These are phyloP conservation scores for Ceratocystis cacaofunesta DNA, from an alignment of 2,329 filamentous ascomycete genomes.

Conservation along the genomic window DNA sequence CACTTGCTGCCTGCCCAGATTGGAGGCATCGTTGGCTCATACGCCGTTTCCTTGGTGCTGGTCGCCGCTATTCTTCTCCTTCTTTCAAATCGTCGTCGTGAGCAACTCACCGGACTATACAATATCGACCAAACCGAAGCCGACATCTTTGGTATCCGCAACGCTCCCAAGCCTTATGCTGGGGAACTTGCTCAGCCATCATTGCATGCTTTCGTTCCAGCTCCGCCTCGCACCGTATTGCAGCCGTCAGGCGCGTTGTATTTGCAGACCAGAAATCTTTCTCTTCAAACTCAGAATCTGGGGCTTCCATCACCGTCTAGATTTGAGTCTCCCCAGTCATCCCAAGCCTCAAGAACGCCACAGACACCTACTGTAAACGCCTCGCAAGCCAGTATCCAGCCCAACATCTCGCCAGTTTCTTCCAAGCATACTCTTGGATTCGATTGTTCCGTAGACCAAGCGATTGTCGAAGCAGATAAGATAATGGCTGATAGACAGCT, in stretches of 20 bases:
- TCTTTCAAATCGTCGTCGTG: constrained; percentile 41
- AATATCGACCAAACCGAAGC: constrained; percentile 30
- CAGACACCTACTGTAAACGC: constrained; percentile 19
- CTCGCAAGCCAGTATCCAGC: constrained; percentile 19
- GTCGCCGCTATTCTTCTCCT: constrained; percentile 52
- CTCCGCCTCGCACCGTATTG: neutral
- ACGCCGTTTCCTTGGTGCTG: constrained; percentile 61
- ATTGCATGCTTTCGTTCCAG: constrained; percentile 14
- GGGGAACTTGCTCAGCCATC: neutral
- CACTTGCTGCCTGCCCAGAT: constrained; percentile 60
- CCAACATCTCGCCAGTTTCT: constrained; percentile 26
- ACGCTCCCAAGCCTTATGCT: neutral
- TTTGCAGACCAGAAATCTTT: constrained; percentile 11
- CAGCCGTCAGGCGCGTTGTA: neutral
- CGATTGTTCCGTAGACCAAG: constrained; percentile 60
- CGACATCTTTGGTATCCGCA: constrained; percentile 27
- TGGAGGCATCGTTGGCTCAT: constrained; percentile 68
- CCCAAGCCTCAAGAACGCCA: constrained; percentile 16
- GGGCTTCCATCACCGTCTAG: neutral
- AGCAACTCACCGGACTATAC: constrained; percentile 30
- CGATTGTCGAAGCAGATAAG: constrained; percentile 59
- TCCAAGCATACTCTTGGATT: constrained; percentile 40
- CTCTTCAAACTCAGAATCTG: constrained; percentile 13
- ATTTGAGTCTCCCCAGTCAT: constrained; percentile 10
- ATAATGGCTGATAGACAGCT: constrained; percentile 66